Conservation (phyloP, 768 basidiomycete genomes). For the Gautieria morchelliformis region DNA sequence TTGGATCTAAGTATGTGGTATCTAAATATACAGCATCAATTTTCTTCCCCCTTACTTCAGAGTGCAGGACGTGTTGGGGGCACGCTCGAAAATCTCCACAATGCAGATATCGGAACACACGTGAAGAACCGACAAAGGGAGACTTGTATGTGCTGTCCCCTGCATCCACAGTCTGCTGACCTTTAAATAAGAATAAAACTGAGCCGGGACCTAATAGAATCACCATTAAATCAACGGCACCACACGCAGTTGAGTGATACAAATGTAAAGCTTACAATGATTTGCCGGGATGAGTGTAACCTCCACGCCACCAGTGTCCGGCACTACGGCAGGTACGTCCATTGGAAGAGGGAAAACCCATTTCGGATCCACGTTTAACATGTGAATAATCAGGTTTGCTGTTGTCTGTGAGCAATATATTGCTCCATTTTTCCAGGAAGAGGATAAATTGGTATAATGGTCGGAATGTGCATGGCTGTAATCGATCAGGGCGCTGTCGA, state of each 20-base stretch:
- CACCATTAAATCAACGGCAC: not conserved
- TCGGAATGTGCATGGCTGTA: conserved; percentile 91
- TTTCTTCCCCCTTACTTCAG: conserved; percentile 66
- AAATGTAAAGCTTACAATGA: conserved; percentile 50
- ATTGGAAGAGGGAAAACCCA: conserved; percentile 87
- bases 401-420: conserved; percentile 96
- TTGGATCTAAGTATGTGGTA: conserved; percentile 91
- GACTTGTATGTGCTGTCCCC: conserved; percentile 77
- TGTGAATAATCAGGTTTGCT: conserved; percentile 84
- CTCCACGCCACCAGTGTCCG: conserved; percentile 73
- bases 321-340: conserved; percentile 63
- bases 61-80: conserved; percentile 79
- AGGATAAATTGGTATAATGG: conserved; percentile 88
- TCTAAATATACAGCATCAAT: conserved; percentile 90
- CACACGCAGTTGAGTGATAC: not conserved
- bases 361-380: conserved; percentile 79
- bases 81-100: conserved; percentile 93
- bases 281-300: conserved; percentile 98
- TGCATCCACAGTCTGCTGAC: conserved; percentile 78
- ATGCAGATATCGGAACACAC: conserved; percentile 81
- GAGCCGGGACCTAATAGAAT: conserved; percentile 62
- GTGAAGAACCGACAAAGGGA: conserved; percentile 55
- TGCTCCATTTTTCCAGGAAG: conserved; percentile 81
- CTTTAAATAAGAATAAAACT: conserved; percentile 89
- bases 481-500: not conserved